These are phyloP conservation scores for Lomentospora prolificans DNA, from an alignment of 2,329 filamentous ascomycete species.

Conservation along the genomic window DNA sequence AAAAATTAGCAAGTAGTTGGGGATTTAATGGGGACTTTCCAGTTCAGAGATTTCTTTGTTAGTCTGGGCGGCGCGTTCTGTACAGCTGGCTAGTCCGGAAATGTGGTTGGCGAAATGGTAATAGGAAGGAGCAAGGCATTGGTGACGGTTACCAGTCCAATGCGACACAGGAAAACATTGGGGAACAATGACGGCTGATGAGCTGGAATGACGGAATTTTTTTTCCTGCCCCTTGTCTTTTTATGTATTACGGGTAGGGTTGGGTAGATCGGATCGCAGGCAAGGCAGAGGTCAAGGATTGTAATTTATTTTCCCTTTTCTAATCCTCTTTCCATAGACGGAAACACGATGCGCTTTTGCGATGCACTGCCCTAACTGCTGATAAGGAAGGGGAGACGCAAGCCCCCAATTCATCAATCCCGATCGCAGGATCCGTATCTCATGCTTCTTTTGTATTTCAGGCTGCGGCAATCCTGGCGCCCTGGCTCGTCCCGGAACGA, in stretches of 20 bases:
- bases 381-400: not conserved
- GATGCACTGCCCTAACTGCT: not conserved
- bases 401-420: not conserved
- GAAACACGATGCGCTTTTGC: too few relatives aligned
- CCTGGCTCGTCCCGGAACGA: not conserved
- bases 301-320: not conserved
- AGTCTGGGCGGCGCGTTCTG: not conserved
- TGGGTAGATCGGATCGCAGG: not conserved
- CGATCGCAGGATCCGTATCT: not conserved
- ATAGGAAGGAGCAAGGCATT: not conserved
- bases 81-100: too few relatives aligned
- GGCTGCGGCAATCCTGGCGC: not conserved
- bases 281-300: too few relatives aligned
- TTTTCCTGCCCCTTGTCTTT: not conserved
- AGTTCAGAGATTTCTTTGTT: not conserved
- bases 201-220: not conserved
- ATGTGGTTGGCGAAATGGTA: not conserved
- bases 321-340: not conserved
- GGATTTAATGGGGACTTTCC: not conserved
- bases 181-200: not conserved
- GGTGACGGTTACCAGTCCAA: not conserved
- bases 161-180: not conserved
- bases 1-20: not conserved
- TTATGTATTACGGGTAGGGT: too few relatives aligned
- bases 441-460: not conserved